phyloP scores from a whole-genome alignment of 495 filamentous ascomycete species.

The Hypoxylon fragiforme region DNA sequence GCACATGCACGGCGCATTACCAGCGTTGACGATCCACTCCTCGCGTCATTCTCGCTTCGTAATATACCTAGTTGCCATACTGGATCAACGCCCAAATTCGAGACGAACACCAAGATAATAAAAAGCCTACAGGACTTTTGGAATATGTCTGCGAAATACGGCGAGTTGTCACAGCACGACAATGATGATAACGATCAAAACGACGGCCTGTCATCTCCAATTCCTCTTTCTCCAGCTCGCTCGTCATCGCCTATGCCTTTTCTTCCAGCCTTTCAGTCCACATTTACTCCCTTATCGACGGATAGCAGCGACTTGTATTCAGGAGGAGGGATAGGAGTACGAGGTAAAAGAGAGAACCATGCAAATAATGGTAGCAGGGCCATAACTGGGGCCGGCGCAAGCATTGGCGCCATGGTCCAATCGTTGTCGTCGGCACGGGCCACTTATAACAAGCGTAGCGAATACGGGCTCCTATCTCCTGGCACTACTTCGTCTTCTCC shows the following conservation, averaged over 20 bases:
- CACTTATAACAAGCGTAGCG: slow-evolving; percentile 25
- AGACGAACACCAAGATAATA: not conserved
- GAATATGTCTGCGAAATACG: slow-evolving; percentile 42
- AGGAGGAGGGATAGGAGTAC: not conserved
- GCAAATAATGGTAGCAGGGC: slow-evolving; percentile 21
- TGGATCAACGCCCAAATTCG: not conserved
- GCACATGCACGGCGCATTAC: slow-evolving; percentile 15
- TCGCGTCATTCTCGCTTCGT: slow-evolving; percentile 6
- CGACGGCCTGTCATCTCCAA: slow-evolving; percentile 24
- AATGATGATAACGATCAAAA: slow-evolving; percentile 35
- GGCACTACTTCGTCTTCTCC: slow-evolving; percentile 24
- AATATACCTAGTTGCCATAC: not conserved
- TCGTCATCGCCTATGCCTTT: slow-evolving; percentile 38
- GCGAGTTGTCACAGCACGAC: slow-evolving; percentile 38
- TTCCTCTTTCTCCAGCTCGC: slow-evolving; percentile 30
- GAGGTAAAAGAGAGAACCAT: slow-evolving; percentile 13
- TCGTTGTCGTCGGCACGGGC: slow-evolving; percentile 31
- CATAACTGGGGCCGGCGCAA: slow-evolving; percentile 17
- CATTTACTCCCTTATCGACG: slow-evolving; percentile 52
- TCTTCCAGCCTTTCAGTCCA: slow-evolving; percentile 40
- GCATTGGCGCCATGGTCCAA: slow-evolving; percentile 28
- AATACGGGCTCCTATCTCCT: slow-evolving; percentile 34
- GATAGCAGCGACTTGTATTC: slow-evolving; percentile 41
- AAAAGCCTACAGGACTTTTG: not conserved
- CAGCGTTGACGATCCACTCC: slow-evolving; percentile 1